Evolutionary conservation across 169 alveolate species (phyloP), one percentile per base, ranked within the genome.

Genomic region (Plasmodium vinckei): DNA sequence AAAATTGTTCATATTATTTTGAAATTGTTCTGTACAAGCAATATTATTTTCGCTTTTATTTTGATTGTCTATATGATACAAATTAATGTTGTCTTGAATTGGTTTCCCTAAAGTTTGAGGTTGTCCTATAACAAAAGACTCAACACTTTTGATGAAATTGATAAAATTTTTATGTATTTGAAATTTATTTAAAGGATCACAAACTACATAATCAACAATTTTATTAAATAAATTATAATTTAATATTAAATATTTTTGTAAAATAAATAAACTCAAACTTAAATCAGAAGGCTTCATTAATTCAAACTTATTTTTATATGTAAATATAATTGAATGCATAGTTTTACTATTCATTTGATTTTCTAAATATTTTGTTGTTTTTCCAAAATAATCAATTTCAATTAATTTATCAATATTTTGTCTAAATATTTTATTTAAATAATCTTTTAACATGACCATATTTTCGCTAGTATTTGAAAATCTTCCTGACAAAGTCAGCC

Each of bases 261-360:
- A 56, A 39, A 77, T 77, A 63, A 77, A 49, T 56, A 77, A 51
- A 27, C 88, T 77, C 44, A 51, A 77, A 39, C 88, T 77, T 63
- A 77, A 77, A 64, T 77, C 88, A 23, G 49, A 77, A 47, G 88
- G 51, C 9, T 49, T 68, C 88, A 77, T 64, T 13, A 49, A 54
- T 12, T 51, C 59, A 13, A 77, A 33, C 46, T 77, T 77, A 17
- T 47, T 42, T 25, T 77, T 79, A 15, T 77, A 77, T 6, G 88
- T 63, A 33, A 15, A 64, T 63, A 77, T 77, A 25, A 77, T 56
- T 17, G 88, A 73, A 57, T 77, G 88, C 10, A 77, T 33, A 44
- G 77, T 77, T 77, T 77, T 77, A 49, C 88, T 77, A 69, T 77
- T 77, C 21, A 77, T 77, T 15, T 77, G 88, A 33, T 77, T 77